Base-by-base conservation (phyloP, 116 monocot species). In the Trichopus zeylanicus region DNA sequence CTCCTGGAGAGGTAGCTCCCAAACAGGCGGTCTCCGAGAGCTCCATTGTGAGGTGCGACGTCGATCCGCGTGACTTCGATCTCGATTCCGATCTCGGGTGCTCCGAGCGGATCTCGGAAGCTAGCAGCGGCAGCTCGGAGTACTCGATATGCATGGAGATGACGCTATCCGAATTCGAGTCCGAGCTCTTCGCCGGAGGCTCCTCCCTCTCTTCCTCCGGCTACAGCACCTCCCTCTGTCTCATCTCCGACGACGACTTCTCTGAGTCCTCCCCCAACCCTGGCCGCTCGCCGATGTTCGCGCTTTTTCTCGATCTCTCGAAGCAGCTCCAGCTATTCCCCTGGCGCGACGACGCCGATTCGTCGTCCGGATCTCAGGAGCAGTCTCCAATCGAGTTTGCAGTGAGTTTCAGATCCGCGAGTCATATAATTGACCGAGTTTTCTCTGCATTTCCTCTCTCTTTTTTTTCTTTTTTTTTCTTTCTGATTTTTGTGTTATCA, bases 61-160 rank as follows among this genome's bases (percentile, higher is more conserved):
- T n/a, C 34, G 38, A 58, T 13, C 11, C 22, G 29, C 27, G 46
- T 56, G 68, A 59, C 5, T 39, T 57, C 25, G 81, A 75, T 34
- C 65, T 70, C 67, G 54, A 63, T 30, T 63, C 70, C 25, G 72
- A 81, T 54, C 83, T 92, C 13, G 77, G 68, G 0, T 92, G 92
- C 67, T 76, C 80, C 3, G 92, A 92, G 71, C 34, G 70, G 56
- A 55, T 92, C 56, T 62, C 77, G 51, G 61, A 55, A 1, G 60
- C 21, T 13, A 67, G 61, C 32, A 48, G 48, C 16, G 59, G 60
- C 49, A 48, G 59, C 61, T 71, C 69, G 24, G 75, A 76, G 56
- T 64, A 74, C 68, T 79, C 77, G 11, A 70, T 62, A 37, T 74
- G 70, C 63, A 75, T 79, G 21, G 79, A 74, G 62, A 60, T 62